A percentile compares a stretch with the other conserved stretches of the same genome.
Evolutionary conservation across 495 filamentous ascomycete genomes (phyloP).

Genomic region (Terfezia boudieri): DNA sequence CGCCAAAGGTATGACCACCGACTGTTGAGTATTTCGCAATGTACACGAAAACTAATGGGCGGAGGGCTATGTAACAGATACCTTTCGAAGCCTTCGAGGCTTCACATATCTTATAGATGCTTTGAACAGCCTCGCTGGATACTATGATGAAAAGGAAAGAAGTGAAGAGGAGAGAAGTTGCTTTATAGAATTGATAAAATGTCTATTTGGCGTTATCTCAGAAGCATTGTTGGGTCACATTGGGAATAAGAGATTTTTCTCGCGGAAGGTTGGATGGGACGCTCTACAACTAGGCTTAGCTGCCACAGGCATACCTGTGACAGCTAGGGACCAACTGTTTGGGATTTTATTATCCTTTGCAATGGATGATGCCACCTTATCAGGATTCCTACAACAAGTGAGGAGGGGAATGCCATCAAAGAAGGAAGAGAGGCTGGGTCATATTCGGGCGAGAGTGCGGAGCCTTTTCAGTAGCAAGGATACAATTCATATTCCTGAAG

Average conservation of each 20-base stretch:
- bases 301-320: conserved; percentile 33
- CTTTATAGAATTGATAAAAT: conserved; percentile 48
- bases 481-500: conserved; percentile 38
- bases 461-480: conserved; percentile 32
- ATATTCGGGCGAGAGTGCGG: conserved; percentile 23
- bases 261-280: conserved; percentile 48
- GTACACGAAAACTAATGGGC: conserved; percentile 20
- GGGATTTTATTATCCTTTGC: conserved; percentile 66
- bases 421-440: conserved; percentile 15
- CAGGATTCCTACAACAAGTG: conserved; percentile 18
- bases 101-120: conserved; percentile 53
- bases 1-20: conserved; percentile 15
- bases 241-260: conserved; percentile 75
- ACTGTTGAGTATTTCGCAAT: conserved; percentile 16
- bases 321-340: conserved; percentile 53
- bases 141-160: conserved; percentile 42
- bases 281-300: conserved; percentile 48
- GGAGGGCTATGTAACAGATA: conserved; percentile 32
- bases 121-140: conserved; percentile 42
- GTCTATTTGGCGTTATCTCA: conserved; percentile 45
- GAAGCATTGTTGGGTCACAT: conserved; percentile 58
- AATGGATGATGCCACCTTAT: conserved; percentile 39
- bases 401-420: conserved; percentile 8
- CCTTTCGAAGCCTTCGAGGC: conserved; percentile 61
- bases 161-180: conserved; percentile 35